phyloP scores from a whole-genome alignment of 306 rosid genomes.

The Coriaria nepalensis region DNA sequence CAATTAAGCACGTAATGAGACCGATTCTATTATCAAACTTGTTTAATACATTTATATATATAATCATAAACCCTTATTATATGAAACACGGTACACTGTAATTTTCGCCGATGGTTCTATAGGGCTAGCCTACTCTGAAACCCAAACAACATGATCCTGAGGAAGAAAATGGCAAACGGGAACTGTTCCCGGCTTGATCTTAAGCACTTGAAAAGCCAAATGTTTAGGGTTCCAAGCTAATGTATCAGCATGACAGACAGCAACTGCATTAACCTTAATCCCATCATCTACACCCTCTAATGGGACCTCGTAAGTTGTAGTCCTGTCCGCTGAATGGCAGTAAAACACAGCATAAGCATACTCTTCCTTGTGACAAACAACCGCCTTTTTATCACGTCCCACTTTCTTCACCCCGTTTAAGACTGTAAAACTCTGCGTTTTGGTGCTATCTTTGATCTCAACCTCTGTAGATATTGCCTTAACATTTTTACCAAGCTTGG shows the following conservation, averaged over 20 bases:
- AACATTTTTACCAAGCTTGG: constrained; percentile 46
- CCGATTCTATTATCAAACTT: no score
- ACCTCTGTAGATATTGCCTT: constrained; percentile 47
- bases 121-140: constrained; percentile 9
- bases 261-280: constrained; percentile 43
- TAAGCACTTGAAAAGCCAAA: constrained; percentile 64
- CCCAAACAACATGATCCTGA: constrained; percentile 71
- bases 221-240: constrained; percentile 77
- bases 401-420: constrained; percentile 27
- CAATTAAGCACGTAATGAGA: no score
- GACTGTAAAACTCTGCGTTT: constrained; percentile 31
- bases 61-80: no score
- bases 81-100: no score
- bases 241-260: constrained; percentile 63
- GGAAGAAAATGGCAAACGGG: constrained; percentile 87
- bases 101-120: no score
- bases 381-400: constrained; percentile 18
- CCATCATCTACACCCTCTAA: constrained; percentile 39
- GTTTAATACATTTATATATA: no score
- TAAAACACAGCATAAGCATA: constrained; percentile 68
- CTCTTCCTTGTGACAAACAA: constrained; percentile 61
- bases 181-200: constrained; percentile 62
- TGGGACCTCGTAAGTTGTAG: constrained; percentile 33
- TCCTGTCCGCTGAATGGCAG: constrained; percentile 42
- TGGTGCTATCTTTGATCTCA: constrained; percentile 16